Conservation (phyloP, 2,329 filamentous ascomycete species). For the Beauveria asiatica region DNA sequence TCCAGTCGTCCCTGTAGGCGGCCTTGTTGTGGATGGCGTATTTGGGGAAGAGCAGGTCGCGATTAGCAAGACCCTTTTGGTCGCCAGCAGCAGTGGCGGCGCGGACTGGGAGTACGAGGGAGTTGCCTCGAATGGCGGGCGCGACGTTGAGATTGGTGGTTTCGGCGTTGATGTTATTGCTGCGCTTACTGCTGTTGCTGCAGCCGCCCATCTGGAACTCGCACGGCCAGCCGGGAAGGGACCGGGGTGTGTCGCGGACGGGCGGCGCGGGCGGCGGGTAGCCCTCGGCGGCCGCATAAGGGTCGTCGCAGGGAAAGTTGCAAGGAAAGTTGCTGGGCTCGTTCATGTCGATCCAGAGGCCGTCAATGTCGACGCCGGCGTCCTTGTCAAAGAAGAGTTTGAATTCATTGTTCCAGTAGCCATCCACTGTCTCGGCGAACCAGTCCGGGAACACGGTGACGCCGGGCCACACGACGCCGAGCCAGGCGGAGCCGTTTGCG, state of each 20-base stretch:
- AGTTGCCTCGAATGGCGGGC: neutral
- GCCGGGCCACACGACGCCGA: constrained; percentile 73
- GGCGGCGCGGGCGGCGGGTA: constrained; percentile 53
- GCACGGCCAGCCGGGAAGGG: constrained; percentile 54
- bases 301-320: constrained; percentile 50
- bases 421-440: constrained; percentile 53
- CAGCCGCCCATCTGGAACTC: constrained; percentile 53
- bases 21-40: constrained; percentile 25
- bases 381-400: constrained; percentile 51
- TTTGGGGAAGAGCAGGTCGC: constrained; percentile 16
- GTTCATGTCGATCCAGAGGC: constrained; percentile 66
- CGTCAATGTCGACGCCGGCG: constrained; percentile 64
- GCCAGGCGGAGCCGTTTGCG: constrained; percentile 44
- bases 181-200: constrained; percentile 18
- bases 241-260: constrained; percentile 53
- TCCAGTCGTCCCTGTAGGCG: constrained; percentile 32
- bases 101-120: constrained; percentile 30
- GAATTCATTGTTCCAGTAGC: constrained; percentile 65
- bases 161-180: neutral
- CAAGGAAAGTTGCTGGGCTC: constrained; percentile 27
- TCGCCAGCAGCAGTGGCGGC: constrained; percentile 49
- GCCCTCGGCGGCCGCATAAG: constrained; percentile 28
- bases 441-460: constrained; percentile 65
- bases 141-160: neutral
- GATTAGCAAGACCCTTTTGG: constrained; percentile 16